phyloP scores from a whole-genome alignment of 2,329 filamentous ascomycete species.

The Xylaria sp. region DNA sequence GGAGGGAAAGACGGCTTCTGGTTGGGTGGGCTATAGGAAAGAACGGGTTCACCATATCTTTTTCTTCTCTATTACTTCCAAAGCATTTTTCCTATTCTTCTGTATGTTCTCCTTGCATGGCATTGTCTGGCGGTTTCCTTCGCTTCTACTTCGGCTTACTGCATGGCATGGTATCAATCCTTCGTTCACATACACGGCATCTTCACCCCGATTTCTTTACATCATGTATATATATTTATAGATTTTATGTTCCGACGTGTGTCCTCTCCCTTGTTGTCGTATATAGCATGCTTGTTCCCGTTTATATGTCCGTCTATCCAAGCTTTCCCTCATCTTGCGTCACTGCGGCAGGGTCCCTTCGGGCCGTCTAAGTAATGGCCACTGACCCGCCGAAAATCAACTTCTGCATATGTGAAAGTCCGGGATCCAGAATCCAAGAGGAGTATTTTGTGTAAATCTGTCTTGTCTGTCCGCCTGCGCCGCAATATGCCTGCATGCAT shows the following conservation, averaged over 20 bases:
- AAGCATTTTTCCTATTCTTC: background rate
- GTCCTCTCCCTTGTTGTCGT: background rate
- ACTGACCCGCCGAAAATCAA: background rate
- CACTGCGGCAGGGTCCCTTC: background rate
- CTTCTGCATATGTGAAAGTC: too few species aligned
- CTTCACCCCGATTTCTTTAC: background rate
- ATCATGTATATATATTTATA: background rate
- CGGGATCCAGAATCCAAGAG: background rate
- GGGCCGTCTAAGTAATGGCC: background rate
- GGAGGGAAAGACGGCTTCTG: background rate
- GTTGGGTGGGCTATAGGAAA: background rate
- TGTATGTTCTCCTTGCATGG: background rate
- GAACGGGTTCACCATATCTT: background rate
- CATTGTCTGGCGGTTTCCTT: background rate
- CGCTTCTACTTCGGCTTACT: background rate
- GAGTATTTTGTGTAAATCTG: background rate
- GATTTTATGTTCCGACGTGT: background rate
- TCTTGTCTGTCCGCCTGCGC: background rate
- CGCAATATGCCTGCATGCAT: background rate
- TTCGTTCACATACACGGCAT: too few species aligned
- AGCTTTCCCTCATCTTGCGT: background rate
- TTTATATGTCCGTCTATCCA: background rate
- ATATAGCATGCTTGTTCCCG: background rate
- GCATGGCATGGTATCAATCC: background rate
- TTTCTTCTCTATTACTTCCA: background rate